Evolutionary conservation across 129 eudicot species (phyloP).

Genomic region (Solidago caesia): DNA sequence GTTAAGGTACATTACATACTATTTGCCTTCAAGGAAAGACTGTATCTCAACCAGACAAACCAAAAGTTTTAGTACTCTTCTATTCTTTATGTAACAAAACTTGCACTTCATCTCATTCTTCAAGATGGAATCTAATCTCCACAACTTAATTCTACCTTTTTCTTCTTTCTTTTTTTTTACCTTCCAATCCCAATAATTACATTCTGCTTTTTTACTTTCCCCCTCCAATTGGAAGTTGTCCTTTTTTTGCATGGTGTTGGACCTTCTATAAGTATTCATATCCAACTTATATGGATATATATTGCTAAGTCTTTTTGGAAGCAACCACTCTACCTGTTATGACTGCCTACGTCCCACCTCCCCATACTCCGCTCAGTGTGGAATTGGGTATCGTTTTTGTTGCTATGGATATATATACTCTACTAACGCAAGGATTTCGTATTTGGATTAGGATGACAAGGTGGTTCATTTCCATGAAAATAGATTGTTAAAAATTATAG

Average conservation of each 20-base stretch:
- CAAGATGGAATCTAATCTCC: constrained; percentile 68
- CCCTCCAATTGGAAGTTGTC: constrained; percentile 34
- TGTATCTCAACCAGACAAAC: constrained; percentile 70
- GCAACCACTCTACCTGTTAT: too few species aligned
- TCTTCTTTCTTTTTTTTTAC: constrained; percentile 38
- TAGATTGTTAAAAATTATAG: background rate
- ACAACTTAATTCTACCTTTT: constrained; percentile 31
- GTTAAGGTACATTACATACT: constrained; percentile 60
- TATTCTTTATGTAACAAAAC: constrained; percentile 48
- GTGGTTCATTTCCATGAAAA: background rate
- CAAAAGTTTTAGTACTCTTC: constrained; percentile 50
- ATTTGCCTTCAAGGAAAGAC: constrained; percentile 66
- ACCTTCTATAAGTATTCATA: background rate
- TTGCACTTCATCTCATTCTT: constrained; percentile 54
- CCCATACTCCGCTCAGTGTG: too few species aligned
- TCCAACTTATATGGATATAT: background rate
- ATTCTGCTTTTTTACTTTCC: constrained; percentile 44
- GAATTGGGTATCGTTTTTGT: too few species aligned
- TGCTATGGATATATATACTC: too few species aligned
- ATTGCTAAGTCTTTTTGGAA: too few species aligned
- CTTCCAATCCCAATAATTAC: constrained; percentile 63
- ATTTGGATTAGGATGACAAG: too few species aligned
- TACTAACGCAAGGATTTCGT: too few species aligned
- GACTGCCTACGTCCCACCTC: too few species aligned
- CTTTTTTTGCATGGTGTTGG: constrained; percentile 11